Evolutionary conservation across 768 basidiomycete genomes (phyloP), one percentile per base, ranked within the genome.

Genomic region (Solioccasus polychromus): DNA sequence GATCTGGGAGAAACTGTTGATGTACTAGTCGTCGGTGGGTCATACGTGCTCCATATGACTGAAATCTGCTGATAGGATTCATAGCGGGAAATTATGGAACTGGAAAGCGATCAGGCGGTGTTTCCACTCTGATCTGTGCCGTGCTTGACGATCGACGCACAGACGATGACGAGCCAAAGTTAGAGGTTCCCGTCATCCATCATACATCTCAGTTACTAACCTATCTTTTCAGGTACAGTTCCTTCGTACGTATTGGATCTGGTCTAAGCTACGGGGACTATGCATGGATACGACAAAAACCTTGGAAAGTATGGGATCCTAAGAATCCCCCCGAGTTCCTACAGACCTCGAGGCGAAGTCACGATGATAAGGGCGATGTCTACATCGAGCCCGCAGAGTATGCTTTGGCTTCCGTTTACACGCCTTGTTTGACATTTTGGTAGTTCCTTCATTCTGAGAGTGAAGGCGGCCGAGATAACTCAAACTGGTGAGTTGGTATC

Each of bases 1-100:
- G 86, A 90, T 49, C 80, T 94, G 77, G 92, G 90, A 7, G 92
- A 96, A 69, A 93, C 88, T 0, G 84, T 94, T 3, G 95, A 97
- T 55, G 80, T 95, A 1, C 68, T 98, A 8, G 92, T 98, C 19
- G 81, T 98, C 26, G 90, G 91, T 85, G 59, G 52, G 82, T 57
- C 24, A 20, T 15, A 19, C 24, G 3, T 39, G 10, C 15, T 43
- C 8, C 3, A 1, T 40, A n/a, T n/a, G 12, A 15, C 3, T 20
- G 5, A 45, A 20, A 12, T 15, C 2, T 35, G n/a, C 39, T 19
- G 1, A 50, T 35, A 8, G 19, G 14, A 20, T 28, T n/a, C 35
- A 17, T 39, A 91, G 92, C 79, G 46, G 95, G 87, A 1, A 88
- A 91, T 58, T 97, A 91, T 60, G 96, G 96, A 4, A 79, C 77